Percentiles rank a stretch among this genome's conserved stretches.
Evolutionary conservation across 2,329 filamentous ascomycete species (phyloP).

Genomic region (Penicillium sp.): DNA sequence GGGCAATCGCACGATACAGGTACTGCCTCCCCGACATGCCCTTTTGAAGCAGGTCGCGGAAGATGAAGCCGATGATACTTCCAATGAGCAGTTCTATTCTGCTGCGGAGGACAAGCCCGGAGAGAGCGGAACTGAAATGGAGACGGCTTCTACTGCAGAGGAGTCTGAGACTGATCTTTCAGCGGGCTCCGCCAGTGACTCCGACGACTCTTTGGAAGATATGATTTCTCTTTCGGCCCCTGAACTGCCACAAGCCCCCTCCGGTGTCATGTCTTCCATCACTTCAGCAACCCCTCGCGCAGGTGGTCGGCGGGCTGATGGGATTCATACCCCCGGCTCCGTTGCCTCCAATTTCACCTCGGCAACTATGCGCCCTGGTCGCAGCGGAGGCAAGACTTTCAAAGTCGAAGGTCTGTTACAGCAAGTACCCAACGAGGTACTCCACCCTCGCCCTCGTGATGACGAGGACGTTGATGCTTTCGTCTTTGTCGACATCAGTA

Average conservation of each 20-base stretch:
- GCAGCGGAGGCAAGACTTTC: conserved; percentile 72
- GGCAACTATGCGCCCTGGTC: conserved; percentile 69
- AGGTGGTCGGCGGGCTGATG: conserved; percentile 63
- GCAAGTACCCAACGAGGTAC: conserved; percentile 66
- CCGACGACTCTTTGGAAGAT: conserved; percentile 87
- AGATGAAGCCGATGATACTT: conserved; percentile 69
- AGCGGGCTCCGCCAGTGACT: conserved; percentile 60
- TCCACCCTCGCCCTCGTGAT: conserved; percentile 75
- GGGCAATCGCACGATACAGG: conserved; percentile 40
- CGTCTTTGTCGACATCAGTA: conserved; percentile 83
- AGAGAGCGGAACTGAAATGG: conserved; percentile 46
- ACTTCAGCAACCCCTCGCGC: conserved; percentile 77
- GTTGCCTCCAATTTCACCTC: conserved; percentile 85
- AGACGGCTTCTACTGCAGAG: conserved; percentile 52
- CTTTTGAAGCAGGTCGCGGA: conserved; percentile 56
- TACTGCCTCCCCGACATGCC: conserved; percentile 46
- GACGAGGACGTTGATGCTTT: conserved; percentile 85
- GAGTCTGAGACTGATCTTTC: conserved; percentile 56
- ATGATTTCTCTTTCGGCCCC: conserved; percentile 86
- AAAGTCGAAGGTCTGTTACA: conserved; percentile 72
- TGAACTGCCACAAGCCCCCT: conserved; percentile 67
- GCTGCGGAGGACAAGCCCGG: conserved; percentile 69
- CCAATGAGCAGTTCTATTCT: conserved; percentile 88
- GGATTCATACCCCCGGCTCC: conserved; percentile 75
- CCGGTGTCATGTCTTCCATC: conserved; percentile 73